These are phyloP conservation scores for Kluyveromyces lactis DNA, from an alignment of 805 yeast genomes.

Conservation along the genomic window DNA sequence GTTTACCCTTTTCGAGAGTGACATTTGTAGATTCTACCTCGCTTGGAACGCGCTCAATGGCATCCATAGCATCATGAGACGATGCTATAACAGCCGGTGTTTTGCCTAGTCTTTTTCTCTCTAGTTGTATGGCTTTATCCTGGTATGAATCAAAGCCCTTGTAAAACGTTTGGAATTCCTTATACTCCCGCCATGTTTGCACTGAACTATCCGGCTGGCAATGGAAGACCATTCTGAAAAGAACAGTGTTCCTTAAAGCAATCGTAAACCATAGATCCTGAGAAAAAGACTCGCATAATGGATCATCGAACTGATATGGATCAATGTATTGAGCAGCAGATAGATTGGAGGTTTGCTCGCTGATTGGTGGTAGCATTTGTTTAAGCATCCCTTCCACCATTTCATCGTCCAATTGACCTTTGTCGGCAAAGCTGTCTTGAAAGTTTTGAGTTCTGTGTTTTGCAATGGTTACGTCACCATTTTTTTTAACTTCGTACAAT, in stretches of 20 bases:
- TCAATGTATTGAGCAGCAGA: conserved; percentile 48
- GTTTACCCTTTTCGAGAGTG: conserved; percentile 9
- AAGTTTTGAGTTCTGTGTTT: background rate
- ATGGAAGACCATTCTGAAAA: conserved; percentile 80
- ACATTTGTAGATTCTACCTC: background rate
- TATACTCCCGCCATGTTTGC: conserved; percentile 84
- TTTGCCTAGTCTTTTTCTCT: conserved; percentile 8
- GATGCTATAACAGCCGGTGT: background rate
- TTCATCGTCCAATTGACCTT: conserved; percentile 18
- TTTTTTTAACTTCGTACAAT: conserved; percentile 3
- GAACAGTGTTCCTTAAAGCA: conserved; percentile 74
- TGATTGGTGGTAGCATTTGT: conserved; percentile 20
- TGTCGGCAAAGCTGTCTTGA: background rate
- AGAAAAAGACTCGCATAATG: conserved; percentile 69
- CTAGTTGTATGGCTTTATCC: conserved; percentile 24
- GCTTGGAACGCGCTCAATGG: background rate
- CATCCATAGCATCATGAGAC: conserved; percentile 1
- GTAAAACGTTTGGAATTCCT: conserved; percentile 51
- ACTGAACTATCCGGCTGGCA: conserved; percentile 93
- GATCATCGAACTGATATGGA: conserved; percentile 86
- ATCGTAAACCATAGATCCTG: conserved; percentile 79
- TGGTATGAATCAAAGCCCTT: conserved; percentile 42
- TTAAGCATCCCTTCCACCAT: conserved; percentile 22
- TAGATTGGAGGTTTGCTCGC: conserved; percentile 13
- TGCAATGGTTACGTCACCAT: conserved; percentile 5